phyloP scores from a whole-genome alignment of 2,329 filamentous ascomycete species.

The Daldinia sp. region DNA sequence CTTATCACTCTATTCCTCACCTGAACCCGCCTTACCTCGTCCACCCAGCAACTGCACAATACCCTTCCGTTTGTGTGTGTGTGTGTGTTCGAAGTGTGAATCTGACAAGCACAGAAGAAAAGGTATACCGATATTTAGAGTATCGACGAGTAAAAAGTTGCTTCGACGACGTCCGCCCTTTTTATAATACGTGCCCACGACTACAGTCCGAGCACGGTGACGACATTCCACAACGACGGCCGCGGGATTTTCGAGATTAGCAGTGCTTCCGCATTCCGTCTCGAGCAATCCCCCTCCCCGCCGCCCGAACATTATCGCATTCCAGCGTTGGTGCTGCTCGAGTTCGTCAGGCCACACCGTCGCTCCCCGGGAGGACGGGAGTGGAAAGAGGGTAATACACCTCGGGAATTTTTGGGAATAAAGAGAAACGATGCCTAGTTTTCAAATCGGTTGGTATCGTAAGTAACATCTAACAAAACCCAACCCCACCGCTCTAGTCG shows the following conservation, averaged over 20 bases:
- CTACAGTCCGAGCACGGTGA: constrained; percentile 11
- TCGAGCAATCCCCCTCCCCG: constrained; percentile 30
- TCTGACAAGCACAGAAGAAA: constrained; percentile 46
- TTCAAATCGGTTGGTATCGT: constrained; percentile 52
- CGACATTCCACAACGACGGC: constrained; percentile 40
- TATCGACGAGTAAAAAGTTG: constrained; percentile 13
- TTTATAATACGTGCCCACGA: constrained; percentile 29
- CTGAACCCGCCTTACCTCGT: constrained; percentile 22
- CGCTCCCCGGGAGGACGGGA: constrained; percentile 51
- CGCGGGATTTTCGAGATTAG: constrained; percentile 42
- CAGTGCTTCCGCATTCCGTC: constrained; percentile 43
- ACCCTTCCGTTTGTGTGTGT: constrained; percentile 22
- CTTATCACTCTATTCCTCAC: constrained; percentile 3
- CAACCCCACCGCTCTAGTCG: not conserved
- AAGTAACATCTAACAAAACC: constrained; percentile 35
- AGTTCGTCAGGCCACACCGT: constrained; percentile 46
- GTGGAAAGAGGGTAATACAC: constrained; percentile 46
- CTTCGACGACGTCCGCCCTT: constrained; percentile 15
- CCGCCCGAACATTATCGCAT: constrained; percentile 36
- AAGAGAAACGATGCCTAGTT: constrained; percentile 46
- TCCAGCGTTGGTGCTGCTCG: constrained; percentile 48
- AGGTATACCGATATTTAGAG: constrained; percentile 31
- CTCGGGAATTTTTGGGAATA: constrained; percentile 39
- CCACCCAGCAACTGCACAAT: constrained; percentile 23
- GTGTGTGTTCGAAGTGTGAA: constrained; percentile 42